Base-by-base conservation (phyloP, 2,329 filamentous ascomycete genomes). In the Neobulgaria alba region DNA sequence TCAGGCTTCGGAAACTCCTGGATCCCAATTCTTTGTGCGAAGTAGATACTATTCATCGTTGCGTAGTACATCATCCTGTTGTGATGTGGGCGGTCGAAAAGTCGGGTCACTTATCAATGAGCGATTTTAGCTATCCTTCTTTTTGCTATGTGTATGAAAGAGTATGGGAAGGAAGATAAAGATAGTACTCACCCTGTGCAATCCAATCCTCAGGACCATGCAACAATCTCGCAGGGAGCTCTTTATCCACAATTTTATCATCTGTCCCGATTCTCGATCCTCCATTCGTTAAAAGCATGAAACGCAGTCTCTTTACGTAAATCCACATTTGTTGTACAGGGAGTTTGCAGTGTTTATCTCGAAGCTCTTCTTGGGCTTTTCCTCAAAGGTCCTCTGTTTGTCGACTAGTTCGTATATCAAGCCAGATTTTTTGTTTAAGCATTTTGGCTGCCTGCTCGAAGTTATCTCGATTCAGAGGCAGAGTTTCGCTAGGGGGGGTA, bases 341-440 rank as follows among this genome's bases (percentile, higher is more conserved):
- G 10, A 37, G 34, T 18, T 26, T 12, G 10, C 26, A 37, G 18
- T 39, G 39, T 3, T 31, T n/a, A 3, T 35, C 9, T n/a, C 5
- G 3, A 10, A 39, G 31, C 10, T 35, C 14, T 34, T 35, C 29
- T 30, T 36, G 36, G 15, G 15, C 10, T 29, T 32, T 30, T 10
- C 39, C 21, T 19, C 41, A 18, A n/a, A 35, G 2, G 3, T 14
- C 10, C 31, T 43, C 41, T 9, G 35, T 17, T 14, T 39, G 31
- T 3, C 33, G 26, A 18, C 12, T 32, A 3, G 36, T 36, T 33
- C 41, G 39, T 10, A 32, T 36, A 20, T 43, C 41, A 14, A 43
- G 14, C 15, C 36, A 39, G 10, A 43, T 36, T 14, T 36, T 4
- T 10, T 39, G 9, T 29, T 39, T 39, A 10, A 31, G 30, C 19